Evolutionary conservation across 2,329 filamentous ascomycete species (phyloP).

Genomic region (Didymella segeticola): DNA sequence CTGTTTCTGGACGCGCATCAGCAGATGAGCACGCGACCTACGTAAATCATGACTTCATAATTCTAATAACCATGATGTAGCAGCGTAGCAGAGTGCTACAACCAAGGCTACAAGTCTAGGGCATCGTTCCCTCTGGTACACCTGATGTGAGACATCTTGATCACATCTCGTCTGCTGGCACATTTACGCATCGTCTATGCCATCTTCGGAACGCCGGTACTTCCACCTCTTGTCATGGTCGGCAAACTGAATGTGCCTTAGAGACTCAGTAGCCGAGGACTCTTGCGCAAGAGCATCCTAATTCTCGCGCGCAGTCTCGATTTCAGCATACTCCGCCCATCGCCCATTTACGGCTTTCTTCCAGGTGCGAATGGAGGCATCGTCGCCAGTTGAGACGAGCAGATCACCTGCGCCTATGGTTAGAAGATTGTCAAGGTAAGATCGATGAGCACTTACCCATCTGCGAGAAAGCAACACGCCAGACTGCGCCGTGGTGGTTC

Average conservation of each 20-base stretch:
- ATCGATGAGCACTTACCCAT: slow-evolving; percentile 46
- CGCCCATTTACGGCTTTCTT: slow-evolving; percentile 57
- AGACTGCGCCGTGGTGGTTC: slow-evolving; percentile 73
- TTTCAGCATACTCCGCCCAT: slow-evolving; percentile 58
- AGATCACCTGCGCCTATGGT: slow-evolving; percentile 67
- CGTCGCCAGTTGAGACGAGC: slow-evolving; percentile 77
- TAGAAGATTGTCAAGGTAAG: slow-evolving; percentile 1
- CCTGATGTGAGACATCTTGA: background rate
- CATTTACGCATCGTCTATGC: background rate
- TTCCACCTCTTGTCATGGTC: background rate
- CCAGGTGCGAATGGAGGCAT: slow-evolving; percentile 65
- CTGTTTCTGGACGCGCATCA: background rate
- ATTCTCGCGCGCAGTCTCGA: slow-evolving; percentile 49
- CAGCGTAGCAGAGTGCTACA: background rate
- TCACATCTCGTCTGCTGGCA: background rate
- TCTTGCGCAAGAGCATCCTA: slow-evolving; percentile 12
- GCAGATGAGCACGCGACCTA: slow-evolving; percentile 1
- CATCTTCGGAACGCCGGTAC: background rate
- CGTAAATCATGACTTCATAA: slow-evolving; percentile 6
- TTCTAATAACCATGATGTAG: slow-evolving; percentile 5
- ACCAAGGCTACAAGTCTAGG: background rate
- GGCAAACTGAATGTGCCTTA: background rate
- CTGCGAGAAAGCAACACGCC: slow-evolving; percentile 72
- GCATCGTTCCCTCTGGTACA: background rate
- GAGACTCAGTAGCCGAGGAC: background rate